These are phyloP conservation scores for Penicillium parvum DNA, from an alignment of 495 filamentous ascomycete species.

Conservation along the genomic window DNA sequence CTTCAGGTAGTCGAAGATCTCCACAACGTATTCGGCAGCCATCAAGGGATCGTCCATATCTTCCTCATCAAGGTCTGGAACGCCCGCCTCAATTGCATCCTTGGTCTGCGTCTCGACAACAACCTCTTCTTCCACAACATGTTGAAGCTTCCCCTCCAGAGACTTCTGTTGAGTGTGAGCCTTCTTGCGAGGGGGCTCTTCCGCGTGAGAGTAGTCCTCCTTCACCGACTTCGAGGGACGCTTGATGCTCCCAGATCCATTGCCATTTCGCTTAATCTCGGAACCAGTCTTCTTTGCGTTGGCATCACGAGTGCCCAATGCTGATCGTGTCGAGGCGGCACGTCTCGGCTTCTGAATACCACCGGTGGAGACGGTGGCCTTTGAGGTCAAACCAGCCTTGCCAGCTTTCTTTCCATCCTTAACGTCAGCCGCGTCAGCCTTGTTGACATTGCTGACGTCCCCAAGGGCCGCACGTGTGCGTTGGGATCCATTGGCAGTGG, in stretches of 20 bases:
- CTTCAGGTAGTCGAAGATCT: constrained; percentile 95
- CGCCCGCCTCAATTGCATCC: constrained; percentile 20
- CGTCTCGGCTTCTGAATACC: constrained; percentile 77
- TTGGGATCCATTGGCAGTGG: constrained; percentile 44
- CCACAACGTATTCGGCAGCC: constrained; percentile 94
- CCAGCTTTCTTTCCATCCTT: constrained; percentile 67
- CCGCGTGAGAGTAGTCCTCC: constrained; percentile 55
- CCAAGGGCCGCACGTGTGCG: constrained; percentile 76
- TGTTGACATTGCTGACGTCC: constrained; percentile 92
- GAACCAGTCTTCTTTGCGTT: constrained; percentile 58
- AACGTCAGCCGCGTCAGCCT: constrained; percentile 58
- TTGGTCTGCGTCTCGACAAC: not conserved
- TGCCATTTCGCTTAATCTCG: constrained; percentile 65
- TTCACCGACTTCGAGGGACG: constrained; percentile 52
- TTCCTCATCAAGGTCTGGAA: constrained; percentile 68
- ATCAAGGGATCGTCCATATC: constrained; percentile 91
- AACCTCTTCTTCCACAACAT: not conserved
- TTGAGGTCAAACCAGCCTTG: constrained; percentile 67
- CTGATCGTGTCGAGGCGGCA: constrained; percentile 58
- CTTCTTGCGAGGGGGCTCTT: constrained; percentile 54
- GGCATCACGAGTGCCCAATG: constrained; percentile 58
- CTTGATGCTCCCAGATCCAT: constrained; percentile 61
- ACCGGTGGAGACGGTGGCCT: constrained; percentile 64
- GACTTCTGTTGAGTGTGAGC: constrained; percentile 49
- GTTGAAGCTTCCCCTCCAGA: too few relatives aligned